Percentiles rank a stretch among this genome's conserved stretches.
phyloP scores from a whole-genome alignment of 768 basidiomycete species.

The Pilatotrama ljubarskyi region DNA sequence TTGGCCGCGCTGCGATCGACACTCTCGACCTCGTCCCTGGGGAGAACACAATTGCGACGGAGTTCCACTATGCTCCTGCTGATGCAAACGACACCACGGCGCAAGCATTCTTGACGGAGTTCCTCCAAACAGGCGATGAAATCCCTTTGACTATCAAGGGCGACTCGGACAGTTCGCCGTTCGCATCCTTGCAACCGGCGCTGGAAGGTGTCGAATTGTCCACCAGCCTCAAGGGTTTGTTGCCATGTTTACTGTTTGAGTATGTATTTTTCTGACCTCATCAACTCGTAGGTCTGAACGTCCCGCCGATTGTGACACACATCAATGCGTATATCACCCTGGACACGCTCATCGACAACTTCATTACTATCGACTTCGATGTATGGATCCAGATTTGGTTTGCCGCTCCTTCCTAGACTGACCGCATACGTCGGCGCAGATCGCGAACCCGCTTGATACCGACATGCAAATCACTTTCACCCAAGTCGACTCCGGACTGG shows the following conservation, averaged over 20 bases:
- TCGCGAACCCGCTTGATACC: conserved; percentile 54
- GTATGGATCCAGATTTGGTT: too few species aligned
- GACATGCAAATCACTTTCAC: conserved; percentile 57
- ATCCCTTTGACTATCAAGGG: conserved; percentile 60
- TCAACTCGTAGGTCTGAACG: conserved; percentile 38
- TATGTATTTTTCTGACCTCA: conserved; percentile 22
- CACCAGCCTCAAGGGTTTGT: conserved; percentile 49
- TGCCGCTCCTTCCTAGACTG: not conserved
- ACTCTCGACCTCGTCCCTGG: conserved; percentile 60
- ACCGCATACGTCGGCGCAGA: conserved; percentile 35
- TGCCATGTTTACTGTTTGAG: not conserved
- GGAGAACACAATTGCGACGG: conserved; percentile 49
- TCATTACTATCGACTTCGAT: conserved; percentile 18
- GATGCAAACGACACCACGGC: conserved; percentile 68
- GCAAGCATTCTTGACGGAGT: conserved; percentile 59
- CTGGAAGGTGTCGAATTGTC: conserved; percentile 53
- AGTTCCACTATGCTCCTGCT: conserved; percentile 69
- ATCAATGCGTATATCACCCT: conserved; percentile 55
- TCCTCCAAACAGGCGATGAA: conserved; percentile 51
- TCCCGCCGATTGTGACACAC: conserved; percentile 57
- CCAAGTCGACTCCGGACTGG: conserved; percentile 54
- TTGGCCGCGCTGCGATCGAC: conserved; percentile 63
- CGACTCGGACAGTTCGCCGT: conserved; percentile 60
- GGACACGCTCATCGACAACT: conserved; percentile 39
- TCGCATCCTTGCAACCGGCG: conserved; percentile 55